Percentiles rank a stretch among this genome's conserved stretches.
These are phyloP conservation scores for Fomitopsis schrenkii DNA, from an alignment of 1,284 basidiomycete species.

Conservation along the genomic window DNA sequence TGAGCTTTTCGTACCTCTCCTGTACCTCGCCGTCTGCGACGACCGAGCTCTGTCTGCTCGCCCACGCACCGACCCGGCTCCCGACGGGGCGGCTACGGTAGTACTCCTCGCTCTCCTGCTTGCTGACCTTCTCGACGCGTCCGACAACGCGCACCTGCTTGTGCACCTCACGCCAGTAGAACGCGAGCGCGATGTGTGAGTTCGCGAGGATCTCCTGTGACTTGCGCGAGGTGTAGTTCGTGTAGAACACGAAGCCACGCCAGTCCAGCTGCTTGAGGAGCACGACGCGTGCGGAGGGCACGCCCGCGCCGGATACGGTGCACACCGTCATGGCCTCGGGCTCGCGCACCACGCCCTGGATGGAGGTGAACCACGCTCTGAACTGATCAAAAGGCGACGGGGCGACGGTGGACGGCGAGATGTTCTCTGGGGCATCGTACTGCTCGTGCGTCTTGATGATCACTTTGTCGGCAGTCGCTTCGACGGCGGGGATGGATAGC, in stretches of 20 bases:
- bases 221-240: constrained; percentile 94
- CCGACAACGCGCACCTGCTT: constrained; percentile 86
- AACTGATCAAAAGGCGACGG: constrained; percentile 81
- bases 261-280: constrained; percentile 88
- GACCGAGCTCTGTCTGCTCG: constrained; percentile 80
- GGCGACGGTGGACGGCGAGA: constrained; percentile 54
- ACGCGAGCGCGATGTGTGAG: constrained; percentile 77
- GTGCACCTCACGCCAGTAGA: constrained; percentile 90
- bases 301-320: constrained; percentile 67
- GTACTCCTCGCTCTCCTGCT: constrained; percentile 79
- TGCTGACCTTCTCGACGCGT: constrained; percentile 70
- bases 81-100: constrained; percentile 83
- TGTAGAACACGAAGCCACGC: constrained; percentile 92
- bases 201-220: constrained; percentile 76
- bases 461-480: constrained; percentile 43
- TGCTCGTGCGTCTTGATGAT: constrained; percentile 72
- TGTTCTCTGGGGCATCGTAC: constrained; percentile 62
- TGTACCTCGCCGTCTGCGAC: constrained; percentile 73
- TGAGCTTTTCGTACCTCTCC: constrained; percentile 54
- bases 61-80: constrained; percentile 89
- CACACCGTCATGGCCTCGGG: constrained; percentile 88
- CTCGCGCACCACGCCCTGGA: constrained; percentile 61
- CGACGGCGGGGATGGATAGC: constrained; percentile 8
- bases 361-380: constrained; percentile 77
- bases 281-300: constrained; percentile 87